Conservation (phyloP, 352 stramenopile species). For the Pythium volutum region DNA sequence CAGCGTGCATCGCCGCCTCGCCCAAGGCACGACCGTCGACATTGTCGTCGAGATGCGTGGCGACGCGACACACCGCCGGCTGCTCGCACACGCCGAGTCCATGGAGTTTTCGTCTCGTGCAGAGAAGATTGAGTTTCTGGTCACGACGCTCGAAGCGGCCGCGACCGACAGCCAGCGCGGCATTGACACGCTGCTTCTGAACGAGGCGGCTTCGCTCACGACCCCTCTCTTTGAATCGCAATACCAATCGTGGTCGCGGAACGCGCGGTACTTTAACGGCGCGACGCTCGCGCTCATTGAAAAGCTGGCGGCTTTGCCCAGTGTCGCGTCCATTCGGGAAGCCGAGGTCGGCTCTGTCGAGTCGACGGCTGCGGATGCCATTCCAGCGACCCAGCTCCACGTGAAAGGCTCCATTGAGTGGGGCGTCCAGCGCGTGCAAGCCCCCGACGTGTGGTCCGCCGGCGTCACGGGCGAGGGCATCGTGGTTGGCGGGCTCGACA, state of each 20-base stretch:
- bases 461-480: slow-evolving; percentile 26
- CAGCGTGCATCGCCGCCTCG: slow-evolving; percentile 14
- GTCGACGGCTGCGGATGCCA: background rate
- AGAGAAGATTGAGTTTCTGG: slow-evolving; percentile 24
- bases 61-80: background rate
- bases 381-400: slow-evolving; percentile 2
- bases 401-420: slow-evolving; percentile 21
- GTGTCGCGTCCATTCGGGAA: slow-evolving; percentile 15
- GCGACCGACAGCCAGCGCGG: slow-evolving; percentile 18
- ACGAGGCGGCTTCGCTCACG: background rate
- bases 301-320: slow-evolving; percentile 11
- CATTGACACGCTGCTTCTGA: slow-evolving; percentile 17
- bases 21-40: slow-evolving; percentile 7
- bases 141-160: slow-evolving; percentile 15
- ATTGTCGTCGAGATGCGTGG: slow-evolving; percentile 19
- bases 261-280: slow-evolving; percentile 20
- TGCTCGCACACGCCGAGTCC: slow-evolving; percentile 1
- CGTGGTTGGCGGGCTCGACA: slow-evolving; percentile 30
- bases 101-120: slow-evolving; percentile 8
- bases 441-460: slow-evolving; percentile 13
- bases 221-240: slow-evolving; percentile 1
- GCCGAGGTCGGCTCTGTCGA: slow-evolving; percentile 11
- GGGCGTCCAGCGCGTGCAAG: slow-evolving; percentile 21
- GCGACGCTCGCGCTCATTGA: slow-evolving; percentile 17
- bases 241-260: slow-evolving; percentile 18